Percentiles rank a stretch among this genome's conserved stretches.
Evolutionary conservation across 2,329 filamentous ascomycete species (phyloP).

Genomic region (Daldinia sp.): DNA sequence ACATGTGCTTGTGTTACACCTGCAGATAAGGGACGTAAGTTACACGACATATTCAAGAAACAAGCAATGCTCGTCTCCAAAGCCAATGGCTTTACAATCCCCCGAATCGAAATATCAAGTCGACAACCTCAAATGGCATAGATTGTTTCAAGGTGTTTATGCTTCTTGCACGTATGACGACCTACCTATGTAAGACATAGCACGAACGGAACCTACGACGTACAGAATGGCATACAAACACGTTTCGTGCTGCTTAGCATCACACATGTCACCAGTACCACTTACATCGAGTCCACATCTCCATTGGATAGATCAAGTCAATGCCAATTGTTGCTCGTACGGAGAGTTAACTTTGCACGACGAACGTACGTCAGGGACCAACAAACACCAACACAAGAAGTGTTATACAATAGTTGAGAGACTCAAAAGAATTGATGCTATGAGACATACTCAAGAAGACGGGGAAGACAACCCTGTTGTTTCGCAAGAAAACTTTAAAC

Average conservation of each 20-base stretch:
- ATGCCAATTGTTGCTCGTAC: not conserved
- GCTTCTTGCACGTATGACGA: not conserved
- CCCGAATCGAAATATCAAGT: not conserved
- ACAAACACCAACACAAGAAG: not conserved
- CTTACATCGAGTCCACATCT: not conserved
- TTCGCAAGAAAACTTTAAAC: not conserved
- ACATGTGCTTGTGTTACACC: not conserved
- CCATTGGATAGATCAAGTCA: not conserved
- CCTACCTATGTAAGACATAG: not conserved
- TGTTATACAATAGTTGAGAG: not conserved
- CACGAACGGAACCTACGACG: not conserved
- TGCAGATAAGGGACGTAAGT: not conserved
- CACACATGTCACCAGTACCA: not conserved
- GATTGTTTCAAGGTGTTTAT: not conserved
- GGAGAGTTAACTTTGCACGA: not conserved
- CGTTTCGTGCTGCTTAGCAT: not conserved
- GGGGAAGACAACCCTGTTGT: not conserved
- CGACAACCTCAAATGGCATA: not conserved
- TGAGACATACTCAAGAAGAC: not conserved
- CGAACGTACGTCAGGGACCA: not conserved
- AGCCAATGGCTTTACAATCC: not conserved
- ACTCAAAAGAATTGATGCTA: not conserved
- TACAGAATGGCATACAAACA: slow-evolving; percentile 5
- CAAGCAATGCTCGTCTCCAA: not conserved
- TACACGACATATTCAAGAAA: not conserved